phyloP scores from a whole-genome alignment of 495 filamentous ascomycete species.

The Talaromyces wortmannii region DNA sequence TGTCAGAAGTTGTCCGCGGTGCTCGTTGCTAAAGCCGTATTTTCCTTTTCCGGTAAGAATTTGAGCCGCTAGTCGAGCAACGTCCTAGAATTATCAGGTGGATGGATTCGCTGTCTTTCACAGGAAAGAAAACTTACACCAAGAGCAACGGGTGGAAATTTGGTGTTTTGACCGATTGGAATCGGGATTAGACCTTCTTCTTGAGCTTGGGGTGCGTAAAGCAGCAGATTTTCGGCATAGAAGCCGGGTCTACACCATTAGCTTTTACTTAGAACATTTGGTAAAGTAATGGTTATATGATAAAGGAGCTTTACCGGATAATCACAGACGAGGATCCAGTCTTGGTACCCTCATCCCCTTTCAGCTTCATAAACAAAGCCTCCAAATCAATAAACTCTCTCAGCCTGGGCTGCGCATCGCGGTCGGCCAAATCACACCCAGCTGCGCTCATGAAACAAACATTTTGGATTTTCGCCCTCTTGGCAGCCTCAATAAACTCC shows the following conservation, averaged over 20 bases:
- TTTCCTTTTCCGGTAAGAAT: slow-evolving; percentile 43
- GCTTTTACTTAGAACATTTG: background rate
- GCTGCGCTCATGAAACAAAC: slow-evolving; percentile 45
- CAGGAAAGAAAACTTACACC: slow-evolving; percentile 20
- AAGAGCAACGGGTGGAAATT: slow-evolving; percentile 47
- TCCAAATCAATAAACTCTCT: slow-evolving; percentile 51
- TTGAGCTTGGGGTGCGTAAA: slow-evolving; percentile 40
- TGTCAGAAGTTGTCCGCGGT: slow-evolving; percentile 48
- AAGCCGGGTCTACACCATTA: slow-evolving; percentile 34
- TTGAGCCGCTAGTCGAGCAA: slow-evolving; percentile 44
- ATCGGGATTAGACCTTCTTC: slow-evolving; percentile 36
- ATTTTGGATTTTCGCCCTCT: slow-evolving; percentile 42
- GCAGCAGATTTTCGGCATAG: slow-evolving; percentile 49
- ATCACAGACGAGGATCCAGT: slow-evolving; percentile 42
- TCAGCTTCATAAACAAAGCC: slow-evolving; percentile 29
- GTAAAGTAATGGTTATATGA: too few relatives aligned
- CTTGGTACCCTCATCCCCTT: slow-evolving; percentile 33
- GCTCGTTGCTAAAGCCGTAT: slow-evolving; percentile 47
- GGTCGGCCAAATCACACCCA: slow-evolving; percentile 47
- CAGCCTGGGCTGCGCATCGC: slow-evolving; percentile 41
- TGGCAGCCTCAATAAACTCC: slow-evolving; percentile 43
- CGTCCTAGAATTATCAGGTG: slow-evolving; percentile 22
- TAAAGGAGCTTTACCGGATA: slow-evolving; percentile 24
- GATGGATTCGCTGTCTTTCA: background rate
- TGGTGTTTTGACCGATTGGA: slow-evolving; percentile 43